Evolutionary conservation across 2,329 filamentous ascomycete genomes (phyloP), one percentile per base, ranked within the genome.

Genomic region (Sphaerulina musiva): DNA sequence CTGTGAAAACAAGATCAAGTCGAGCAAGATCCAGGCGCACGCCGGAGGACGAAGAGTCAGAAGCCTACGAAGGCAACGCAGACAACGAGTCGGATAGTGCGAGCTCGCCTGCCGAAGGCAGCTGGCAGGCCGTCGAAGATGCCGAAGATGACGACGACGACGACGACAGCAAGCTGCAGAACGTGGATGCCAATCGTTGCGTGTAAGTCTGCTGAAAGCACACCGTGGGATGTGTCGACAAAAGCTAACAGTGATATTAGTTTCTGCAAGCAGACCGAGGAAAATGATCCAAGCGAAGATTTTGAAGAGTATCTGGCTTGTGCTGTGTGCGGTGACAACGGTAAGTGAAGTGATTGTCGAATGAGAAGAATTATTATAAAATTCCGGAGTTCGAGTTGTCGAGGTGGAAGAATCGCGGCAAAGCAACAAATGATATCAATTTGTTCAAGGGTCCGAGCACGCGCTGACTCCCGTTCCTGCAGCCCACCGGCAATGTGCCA

Each of bases 401-500:
- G 40, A 45, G 48, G 59, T 62, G 55, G 57, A 62, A 58, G 52
- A 62, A 59, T 59, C 56, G 60, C 60, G 60, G 60, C 60, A 56
- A 60, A 58, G 56, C 54, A 56, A 56, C 57, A 57, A 59, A 58
- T 61, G 57, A 61, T 60, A 59, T 59, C 54, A 62, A 58, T 48
- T 48, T 42, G 62, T 60, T 62, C 60, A 62, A 65, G 68, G 68
- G 66, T 66, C 68, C 67, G 68, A 64, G 60, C 60, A 51, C 48
- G 53, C 58, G 66, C 75, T 75, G 72, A 75, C 72, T 70, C 69
- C 66, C 72, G 70, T 72, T 66, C 68, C 68, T 75, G 68, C 75
- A 95, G 92, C 90, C 66, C 92, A 97, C 76, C 84, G 86, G 70
- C 86, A 93, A 79, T 96, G 92, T 73, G 91, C 89, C 55, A 83